Evolutionary conservation across 495 filamentous ascomycete genomes (phyloP).

Genomic region (Parmelia sp.): DNA sequence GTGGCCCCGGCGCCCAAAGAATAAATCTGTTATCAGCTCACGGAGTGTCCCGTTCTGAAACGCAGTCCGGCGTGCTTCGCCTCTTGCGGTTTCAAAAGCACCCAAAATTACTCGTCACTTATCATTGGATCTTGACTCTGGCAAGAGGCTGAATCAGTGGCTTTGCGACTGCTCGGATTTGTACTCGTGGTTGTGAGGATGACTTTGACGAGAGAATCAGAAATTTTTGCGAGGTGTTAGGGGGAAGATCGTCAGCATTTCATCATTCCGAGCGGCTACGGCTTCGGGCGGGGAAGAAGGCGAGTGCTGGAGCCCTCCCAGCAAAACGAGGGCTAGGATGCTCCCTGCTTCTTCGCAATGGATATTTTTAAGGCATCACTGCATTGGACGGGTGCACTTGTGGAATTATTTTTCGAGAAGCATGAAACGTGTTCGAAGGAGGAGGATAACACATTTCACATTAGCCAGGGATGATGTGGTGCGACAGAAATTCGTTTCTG

Average conservation of each 20-base stretch:
- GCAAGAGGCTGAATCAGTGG: neutral
- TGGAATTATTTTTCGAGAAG: neutral
- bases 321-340: neutral
- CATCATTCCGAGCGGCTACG: slow-evolving; percentile 5
- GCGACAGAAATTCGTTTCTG: neutral
- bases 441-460: neutral
- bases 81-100: neutral
- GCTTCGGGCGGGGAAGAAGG: slow-evolving; percentile 4
- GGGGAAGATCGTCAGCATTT: neutral
- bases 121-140: neutral
- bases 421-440: neutral
- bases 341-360: slow-evolving; percentile 7
- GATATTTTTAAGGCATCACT: slow-evolving; percentile 2
- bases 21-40: neutral
- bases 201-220: neutral
- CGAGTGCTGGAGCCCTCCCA: neutral
- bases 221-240: neutral
- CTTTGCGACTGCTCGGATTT: neutral
- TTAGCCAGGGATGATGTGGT: neutral
- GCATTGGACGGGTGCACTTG: neutral
- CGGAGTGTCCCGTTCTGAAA: neutral
- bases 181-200: neutral
- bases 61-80: neutral
- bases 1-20: too few species aligned
- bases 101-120: neutral